Base-by-base conservation (phyloP, 2,329 filamentous ascomycete species). In the Sclerotiophoma versabilis region DNA sequence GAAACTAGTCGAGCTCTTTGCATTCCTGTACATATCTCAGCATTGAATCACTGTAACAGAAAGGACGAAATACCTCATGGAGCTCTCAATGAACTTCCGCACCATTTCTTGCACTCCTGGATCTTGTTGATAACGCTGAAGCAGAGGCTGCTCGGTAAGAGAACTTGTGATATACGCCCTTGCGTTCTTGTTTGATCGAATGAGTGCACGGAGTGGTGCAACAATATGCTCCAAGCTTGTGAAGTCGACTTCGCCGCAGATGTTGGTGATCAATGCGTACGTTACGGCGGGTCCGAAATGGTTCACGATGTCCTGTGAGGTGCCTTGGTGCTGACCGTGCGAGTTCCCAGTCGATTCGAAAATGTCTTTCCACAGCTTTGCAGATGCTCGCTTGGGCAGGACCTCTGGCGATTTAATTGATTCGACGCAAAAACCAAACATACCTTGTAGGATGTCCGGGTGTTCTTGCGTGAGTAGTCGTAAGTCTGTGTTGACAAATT, bases 331-430 rank as follows among this genome's bases (percentile, higher is more conserved):
- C 38, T 59, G 56, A 45, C 53, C 68, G 27, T 66, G 65, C 4
- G 66, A 67, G 29, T 67, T 68, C 5, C 63, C 64, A 15, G 64
- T 62, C 15, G 71, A 57, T 37, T 74, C 72, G 51, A 75, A 74
- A 11, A 74, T 69, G 29, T 75, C 70, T 47, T 70, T 73, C 90
- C 91, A 95, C 58, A 96, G 90, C 23, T 89, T 85, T 8, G 87
- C 84, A 1, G 91, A 84, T 2, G 89, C 84, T 25, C 83, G 83
- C 75, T 95, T 96, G 0, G 90, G 89, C 9, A 96, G 77, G 0
- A 89, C 86, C 54, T 95, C 91, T 25, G 82, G 85, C 11, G 87
- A 88, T 36, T 87, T 83, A 6, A 96, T 76, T 7, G 90, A 86
- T 63, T 85, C 83, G 11, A 95, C 77, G 0, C 87, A 84, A 65